Evolutionary conservation across 106 monocot genomes (phyloP).

Genomic region (Phalaenopsis equestris): DNA sequence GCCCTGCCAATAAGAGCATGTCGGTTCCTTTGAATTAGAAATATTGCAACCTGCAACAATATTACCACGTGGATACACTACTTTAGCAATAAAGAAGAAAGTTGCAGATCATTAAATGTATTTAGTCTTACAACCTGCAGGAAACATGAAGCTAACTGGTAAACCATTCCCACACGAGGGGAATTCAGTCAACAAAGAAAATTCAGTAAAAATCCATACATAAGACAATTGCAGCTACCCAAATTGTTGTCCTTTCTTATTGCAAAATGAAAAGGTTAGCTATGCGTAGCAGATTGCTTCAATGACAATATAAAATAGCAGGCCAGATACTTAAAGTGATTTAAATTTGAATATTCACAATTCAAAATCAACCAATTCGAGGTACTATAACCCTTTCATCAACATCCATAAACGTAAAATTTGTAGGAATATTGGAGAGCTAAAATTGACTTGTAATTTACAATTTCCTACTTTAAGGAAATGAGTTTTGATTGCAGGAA

Average conservation of each 20-base stretch:
- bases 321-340: background rate
- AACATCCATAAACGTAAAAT: no score
- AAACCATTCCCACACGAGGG: background rate
- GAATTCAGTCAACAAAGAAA: background rate
- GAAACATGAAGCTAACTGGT: background rate
- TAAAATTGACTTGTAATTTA: no score
- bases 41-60: conserved; percentile 81
- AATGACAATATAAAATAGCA: background rate
- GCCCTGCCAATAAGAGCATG: conserved; percentile 97
- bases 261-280: background rate
- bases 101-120: background rate
- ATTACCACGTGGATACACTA: background rate
- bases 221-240: background rate
- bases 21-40: conserved; percentile 96
- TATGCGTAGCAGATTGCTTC: background rate
- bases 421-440: no score
- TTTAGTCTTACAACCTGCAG: background rate
- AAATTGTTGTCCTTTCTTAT: background rate
- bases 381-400: no score
- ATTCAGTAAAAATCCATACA: background rate
- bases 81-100: background rate
- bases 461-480: no score
- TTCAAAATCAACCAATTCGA: background rate
- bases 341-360: background rate
- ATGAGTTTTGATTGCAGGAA: no score